These are phyloP conservation scores for Yamadazyma kanchanaburiensis DNA, from an alignment of 1,139 yeast species.

Conservation along the genomic window DNA sequence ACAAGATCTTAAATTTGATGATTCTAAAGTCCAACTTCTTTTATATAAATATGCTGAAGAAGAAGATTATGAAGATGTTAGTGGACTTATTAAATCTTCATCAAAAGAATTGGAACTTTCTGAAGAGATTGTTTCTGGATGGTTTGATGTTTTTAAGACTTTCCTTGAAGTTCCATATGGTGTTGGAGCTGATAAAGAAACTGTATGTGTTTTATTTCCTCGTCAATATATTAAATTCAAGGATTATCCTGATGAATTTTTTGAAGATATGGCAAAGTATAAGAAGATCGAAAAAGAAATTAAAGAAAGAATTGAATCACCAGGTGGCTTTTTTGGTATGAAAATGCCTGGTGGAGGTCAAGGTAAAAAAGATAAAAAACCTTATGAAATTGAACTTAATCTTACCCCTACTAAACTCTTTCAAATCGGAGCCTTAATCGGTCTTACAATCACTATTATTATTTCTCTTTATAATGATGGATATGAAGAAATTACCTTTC, in stretches of 20 bases:
- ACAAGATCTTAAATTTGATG: conserved; percentile 28
- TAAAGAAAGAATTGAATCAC: no score
- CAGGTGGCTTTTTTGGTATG: no score
- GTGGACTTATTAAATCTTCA: conserved; percentile 13
- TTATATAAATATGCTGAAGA: conserved; percentile 17
- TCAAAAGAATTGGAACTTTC: conserved; percentile 16
- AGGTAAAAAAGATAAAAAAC: background rate
- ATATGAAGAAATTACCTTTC: conserved; percentile 39
- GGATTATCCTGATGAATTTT: conserved; percentile 1
- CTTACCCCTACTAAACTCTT: conserved; percentile 26
- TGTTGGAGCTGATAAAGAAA: conserved; percentile 6
- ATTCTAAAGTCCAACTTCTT: conserved; percentile 21
- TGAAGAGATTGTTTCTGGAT: conserved; percentile 19
- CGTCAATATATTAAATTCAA: conserved; percentile 20
- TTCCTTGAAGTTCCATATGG: conserved; percentile 30
- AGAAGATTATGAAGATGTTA: conserved; percentile 8
- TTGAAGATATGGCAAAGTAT: background rate
- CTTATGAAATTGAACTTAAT: conserved; percentile 22
- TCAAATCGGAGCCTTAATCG: conserved; percentile 29
- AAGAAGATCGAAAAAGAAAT: conserved; percentile 5
- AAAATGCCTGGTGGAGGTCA: no score
- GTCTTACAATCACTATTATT: conserved; percentile 21
- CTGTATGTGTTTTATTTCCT: conserved; percentile 30
- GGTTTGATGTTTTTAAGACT: conserved; percentile 31
- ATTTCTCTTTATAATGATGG: conserved; percentile 16